These are phyloP conservation scores for Hyphodiscus hymeniophilus DNA, from an alignment of 495 filamentous ascomycete genomes.

Conservation along the genomic window DNA sequence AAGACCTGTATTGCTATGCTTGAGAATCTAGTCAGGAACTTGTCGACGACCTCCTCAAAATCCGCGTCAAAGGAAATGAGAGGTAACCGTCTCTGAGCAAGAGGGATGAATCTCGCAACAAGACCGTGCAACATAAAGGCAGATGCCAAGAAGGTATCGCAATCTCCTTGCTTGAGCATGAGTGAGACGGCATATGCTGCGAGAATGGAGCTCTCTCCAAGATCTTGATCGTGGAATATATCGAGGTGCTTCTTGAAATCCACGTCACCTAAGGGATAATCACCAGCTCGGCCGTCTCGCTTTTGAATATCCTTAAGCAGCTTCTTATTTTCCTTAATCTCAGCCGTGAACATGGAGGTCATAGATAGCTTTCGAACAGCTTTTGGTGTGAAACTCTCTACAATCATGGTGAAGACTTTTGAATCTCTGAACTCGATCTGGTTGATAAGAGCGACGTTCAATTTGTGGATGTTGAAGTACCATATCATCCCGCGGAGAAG, in stretches of 20 bases:
- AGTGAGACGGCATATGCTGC: conserved; percentile 9
- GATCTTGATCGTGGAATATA: conserved; percentile 3
- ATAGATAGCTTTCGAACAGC: conserved; percentile 6
- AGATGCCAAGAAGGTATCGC: conserved; percentile 17
- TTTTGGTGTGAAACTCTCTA: conserved; percentile 26
- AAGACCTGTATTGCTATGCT: conserved; percentile 7
- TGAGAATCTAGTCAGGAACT: conserved; percentile 12
- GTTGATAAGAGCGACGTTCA: conserved; percentile 53
- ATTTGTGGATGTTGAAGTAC: conserved; percentile 35
- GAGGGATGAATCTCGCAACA: conserved; percentile 18
- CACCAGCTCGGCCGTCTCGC: neutral
- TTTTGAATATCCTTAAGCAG: conserved; percentile 3
- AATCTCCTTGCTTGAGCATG: conserved; percentile 13
- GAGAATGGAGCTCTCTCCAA: conserved; percentile 10
- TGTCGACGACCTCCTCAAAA: conserved; percentile 17
- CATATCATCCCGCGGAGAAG: conserved; percentile 39
- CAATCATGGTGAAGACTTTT: conserved; percentile 45
- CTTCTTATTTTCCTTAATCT: conserved; percentile 5
- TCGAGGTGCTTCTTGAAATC: conserved; percentile 6
- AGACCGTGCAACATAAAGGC: conserved; percentile 28
- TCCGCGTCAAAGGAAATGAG: conserved; percentile 16
- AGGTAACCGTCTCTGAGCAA: conserved; percentile 23
- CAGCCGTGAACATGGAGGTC: conserved; percentile 4
- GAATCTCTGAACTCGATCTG: conserved; percentile 50
- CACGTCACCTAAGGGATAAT: neutral